These are phyloP conservation scores for Metarhizium anisopliae DNA, from an alignment of 2,329 filamentous ascomycete species.

Conservation along the genomic window DNA sequence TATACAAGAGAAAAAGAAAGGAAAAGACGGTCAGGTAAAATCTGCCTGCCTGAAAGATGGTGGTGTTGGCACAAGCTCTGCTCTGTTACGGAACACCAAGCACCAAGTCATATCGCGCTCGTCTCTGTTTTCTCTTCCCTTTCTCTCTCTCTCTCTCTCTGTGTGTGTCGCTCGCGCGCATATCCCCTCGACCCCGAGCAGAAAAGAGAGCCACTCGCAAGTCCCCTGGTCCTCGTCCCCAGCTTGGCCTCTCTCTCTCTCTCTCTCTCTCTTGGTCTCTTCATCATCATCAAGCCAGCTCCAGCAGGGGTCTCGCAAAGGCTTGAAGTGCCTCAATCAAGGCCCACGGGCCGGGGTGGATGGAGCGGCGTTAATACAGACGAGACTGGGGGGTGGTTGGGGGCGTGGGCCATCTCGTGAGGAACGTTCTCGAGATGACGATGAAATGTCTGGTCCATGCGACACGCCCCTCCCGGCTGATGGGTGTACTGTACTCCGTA, in stretches of 20 bases:
- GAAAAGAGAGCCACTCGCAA: neutral
- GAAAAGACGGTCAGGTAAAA: neutral
- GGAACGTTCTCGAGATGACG: neutral
- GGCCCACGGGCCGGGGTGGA: neutral
- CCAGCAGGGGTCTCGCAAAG: neutral
- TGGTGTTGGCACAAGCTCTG: neutral
- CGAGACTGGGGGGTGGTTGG: neutral
- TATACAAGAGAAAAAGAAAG: neutral
- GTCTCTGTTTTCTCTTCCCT: neutral
- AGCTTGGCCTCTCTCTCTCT: neutral
- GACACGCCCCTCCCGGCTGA: neutral
- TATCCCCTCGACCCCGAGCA: neutral
- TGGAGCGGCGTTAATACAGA: neutral
- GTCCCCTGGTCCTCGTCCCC: no score
- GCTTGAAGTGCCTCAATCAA: neutral
- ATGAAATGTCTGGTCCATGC: neutral
- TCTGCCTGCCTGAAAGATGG: neutral
- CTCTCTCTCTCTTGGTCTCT: neutral
- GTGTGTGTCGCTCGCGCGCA: neutral
- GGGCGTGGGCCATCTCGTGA: neutral
- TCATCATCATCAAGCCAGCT: neutral
- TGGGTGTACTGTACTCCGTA: neutral
- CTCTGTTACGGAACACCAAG: no score
- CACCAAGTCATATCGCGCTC: neutral
- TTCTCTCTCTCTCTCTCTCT: neutral